Conservation (phyloP, 2,329 filamentous ascomycete species). For the Venturia asperata region DNA sequence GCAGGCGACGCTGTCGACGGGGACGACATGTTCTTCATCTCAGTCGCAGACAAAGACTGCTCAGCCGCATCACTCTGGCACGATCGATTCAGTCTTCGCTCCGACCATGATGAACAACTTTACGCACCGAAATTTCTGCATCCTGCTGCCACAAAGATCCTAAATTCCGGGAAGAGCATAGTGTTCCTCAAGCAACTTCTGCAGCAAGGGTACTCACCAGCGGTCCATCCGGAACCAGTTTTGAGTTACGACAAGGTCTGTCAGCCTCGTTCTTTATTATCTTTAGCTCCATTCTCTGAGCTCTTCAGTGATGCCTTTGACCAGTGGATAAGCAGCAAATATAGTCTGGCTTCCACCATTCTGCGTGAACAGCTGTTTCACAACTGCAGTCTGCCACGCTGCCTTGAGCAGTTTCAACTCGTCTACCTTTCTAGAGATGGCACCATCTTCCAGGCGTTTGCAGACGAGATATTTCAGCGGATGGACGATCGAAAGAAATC, state of each 20-base stretch:
- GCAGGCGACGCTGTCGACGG: slow-evolving; percentile 59
- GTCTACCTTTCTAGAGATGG: slow-evolving; percentile 76
- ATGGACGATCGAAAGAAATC: slow-evolving; percentile 53
- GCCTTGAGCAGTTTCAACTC: slow-evolving; percentile 59
- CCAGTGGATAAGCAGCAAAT: slow-evolving; percentile 68
- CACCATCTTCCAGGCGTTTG: slow-evolving; percentile 57
- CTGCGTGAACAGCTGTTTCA: slow-evolving; percentile 62
- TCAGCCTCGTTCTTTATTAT: slow-evolving; percentile 35
- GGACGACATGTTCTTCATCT: slow-evolving; percentile 71
- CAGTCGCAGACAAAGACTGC: slow-evolving; percentile 48
- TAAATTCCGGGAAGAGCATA: slow-evolving; percentile 82
- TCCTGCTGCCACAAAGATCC: slow-evolving; percentile 62
- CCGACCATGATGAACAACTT: slow-evolving; percentile 51
- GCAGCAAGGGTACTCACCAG: slow-evolving; percentile 23
- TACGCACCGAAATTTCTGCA: slow-evolving; percentile 70
- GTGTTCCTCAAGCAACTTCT: slow-evolving; percentile 63
- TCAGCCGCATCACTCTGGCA: slow-evolving; percentile 67
- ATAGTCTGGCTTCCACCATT: slow-evolving; percentile 59
- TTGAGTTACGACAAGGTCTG: slow-evolving; percentile 55
- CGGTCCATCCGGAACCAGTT: slow-evolving; percentile 24
- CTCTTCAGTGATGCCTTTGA: slow-evolving; percentile 66
- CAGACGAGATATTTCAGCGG: slow-evolving; percentile 64
- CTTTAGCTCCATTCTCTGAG: slow-evolving; percentile 63
- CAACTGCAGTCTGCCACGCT: slow-evolving; percentile 58
- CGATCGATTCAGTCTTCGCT: slow-evolving; percentile 61